Evolutionary conservation across 108 stramenopile species (phyloP).

Genomic region (Skeletonema grethae): DNA sequence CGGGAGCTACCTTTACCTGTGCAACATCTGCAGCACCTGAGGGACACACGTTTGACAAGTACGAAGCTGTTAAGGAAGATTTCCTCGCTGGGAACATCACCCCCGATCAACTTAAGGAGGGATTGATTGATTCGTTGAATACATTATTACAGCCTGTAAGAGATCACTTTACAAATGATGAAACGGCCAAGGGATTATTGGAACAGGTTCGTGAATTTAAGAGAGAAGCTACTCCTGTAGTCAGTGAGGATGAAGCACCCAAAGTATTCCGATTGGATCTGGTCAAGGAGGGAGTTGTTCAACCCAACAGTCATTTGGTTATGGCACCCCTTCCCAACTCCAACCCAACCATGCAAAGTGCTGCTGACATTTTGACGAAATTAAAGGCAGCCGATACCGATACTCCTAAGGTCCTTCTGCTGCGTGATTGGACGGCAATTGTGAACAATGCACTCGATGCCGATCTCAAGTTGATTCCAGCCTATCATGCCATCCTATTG

Average conservation of each 20-base stretch:
- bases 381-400: constrained; percentile 28
- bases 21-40: constrained; percentile 28
- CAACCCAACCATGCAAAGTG: constrained; percentile 77
- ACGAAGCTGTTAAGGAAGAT: constrained; percentile 78
- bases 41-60: constrained; percentile 54
- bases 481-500: constrained; percentile 71
- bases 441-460: constrained; percentile 81
- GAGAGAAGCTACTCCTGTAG: constrained; percentile 18
- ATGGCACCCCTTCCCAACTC: constrained; percentile 80
- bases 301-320: constrained; percentile 72
- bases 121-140: constrained; percentile 90
- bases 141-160: constrained; percentile 94
- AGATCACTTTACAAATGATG: constrained; percentile 89
- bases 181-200: constrained; percentile 87
- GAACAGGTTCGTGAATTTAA: constrained; percentile 90
- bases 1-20: constrained; percentile 52
- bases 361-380: constrained; percentile 60
- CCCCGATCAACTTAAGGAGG: constrained; percentile 74
- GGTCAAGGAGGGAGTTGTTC: constrained; percentile 59
- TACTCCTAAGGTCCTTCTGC: constrained; percentile 62
- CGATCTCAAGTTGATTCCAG: constrained; percentile 80
- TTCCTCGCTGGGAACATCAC: constrained; percentile 82
- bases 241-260: constrained; percentile 42
- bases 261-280: constrained; percentile 72
- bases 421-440: constrained; percentile 87